Evolutionary conservation across 1,284 basidiomycete species (phyloP).

Genomic region (Ganoderma boninense): DNA sequence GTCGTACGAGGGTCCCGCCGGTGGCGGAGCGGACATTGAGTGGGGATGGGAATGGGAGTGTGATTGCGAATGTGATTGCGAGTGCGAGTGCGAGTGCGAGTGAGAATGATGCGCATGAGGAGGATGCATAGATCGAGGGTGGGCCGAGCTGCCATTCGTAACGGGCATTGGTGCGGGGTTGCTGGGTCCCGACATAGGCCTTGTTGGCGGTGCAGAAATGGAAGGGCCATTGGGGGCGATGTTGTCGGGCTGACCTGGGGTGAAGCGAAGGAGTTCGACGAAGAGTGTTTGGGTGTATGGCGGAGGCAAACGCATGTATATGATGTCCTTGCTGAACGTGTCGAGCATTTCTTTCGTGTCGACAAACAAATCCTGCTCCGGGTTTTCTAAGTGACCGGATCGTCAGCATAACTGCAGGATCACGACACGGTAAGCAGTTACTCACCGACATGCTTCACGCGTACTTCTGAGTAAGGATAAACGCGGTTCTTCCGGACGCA

Average conservation of each 20-base stretch:
- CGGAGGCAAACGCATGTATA: conserved; percentile 69
- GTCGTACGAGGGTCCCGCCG: conserved; percentile 46
- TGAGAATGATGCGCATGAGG: conserved; percentile 36
- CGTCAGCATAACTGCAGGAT: not conserved
- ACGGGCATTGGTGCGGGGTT: conserved; percentile 44
- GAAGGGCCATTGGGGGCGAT: conserved; percentile 30
- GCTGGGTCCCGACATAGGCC: conserved; percentile 16
- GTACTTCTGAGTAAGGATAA: conserved; percentile 77
- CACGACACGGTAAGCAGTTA: conserved; percentile 28
- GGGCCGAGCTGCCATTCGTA: conserved; percentile 41
- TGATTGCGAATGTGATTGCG: conserved; percentile 25
- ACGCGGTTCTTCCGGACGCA: conserved; percentile 73
- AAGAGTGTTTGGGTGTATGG: conserved; percentile 75
- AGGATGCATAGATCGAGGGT: conserved; percentile 39
- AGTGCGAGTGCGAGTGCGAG: conserved; percentile 22
- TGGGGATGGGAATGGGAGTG: conserved; percentile 35
- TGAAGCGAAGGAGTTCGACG: conserved; percentile 76
- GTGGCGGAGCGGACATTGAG: conserved; percentile 34
- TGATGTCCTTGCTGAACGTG: conserved; percentile 72
- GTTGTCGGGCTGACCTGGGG: conserved; percentile 55
- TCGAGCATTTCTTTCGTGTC: conserved; percentile 78
- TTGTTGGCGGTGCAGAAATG: conserved; percentile 12
- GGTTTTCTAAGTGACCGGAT: conserved; percentile 46
- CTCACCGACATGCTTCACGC: conserved; percentile 72
- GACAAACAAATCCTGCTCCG: conserved; percentile 64